Evolutionary conservation across 2,329 filamentous ascomycete genomes (phyloP).

Genomic region (Dichotomopilus funicola): DNA sequence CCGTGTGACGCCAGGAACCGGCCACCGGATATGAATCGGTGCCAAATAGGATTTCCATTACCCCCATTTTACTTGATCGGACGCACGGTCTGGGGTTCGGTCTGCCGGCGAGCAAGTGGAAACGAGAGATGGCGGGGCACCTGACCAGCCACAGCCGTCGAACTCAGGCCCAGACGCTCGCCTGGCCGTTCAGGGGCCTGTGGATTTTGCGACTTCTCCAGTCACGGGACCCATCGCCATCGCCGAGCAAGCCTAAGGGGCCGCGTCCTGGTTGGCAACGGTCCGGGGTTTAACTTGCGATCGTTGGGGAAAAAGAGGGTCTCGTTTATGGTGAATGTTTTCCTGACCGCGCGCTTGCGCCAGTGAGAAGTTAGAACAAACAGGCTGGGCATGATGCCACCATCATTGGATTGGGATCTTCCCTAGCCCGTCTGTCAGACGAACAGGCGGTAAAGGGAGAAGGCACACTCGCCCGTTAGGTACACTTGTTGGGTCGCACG

Average conservation of each 20-base stretch:
- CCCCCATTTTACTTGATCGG: conserved; percentile 27
- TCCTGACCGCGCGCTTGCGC: conserved; percentile 4
- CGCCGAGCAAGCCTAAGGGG: too few relatives aligned
- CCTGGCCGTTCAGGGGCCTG: not conserved
- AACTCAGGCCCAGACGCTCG: not conserved
- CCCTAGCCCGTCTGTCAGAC: conserved; percentile 1
- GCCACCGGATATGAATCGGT: conserved; percentile 1
- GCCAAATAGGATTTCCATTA: conserved; percentile 23
- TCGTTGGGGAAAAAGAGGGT: too few relatives aligned
- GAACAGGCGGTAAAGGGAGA: conserved; percentile 20
- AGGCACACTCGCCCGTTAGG: too few relatives aligned
- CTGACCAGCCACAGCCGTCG: conserved; percentile 14
- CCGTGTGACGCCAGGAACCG: conserved; percentile 21
- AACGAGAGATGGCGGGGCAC: conserved; percentile 22
- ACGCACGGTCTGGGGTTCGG: conserved; percentile 16
- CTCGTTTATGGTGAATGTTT: too few relatives aligned
- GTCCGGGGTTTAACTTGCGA: not conserved
- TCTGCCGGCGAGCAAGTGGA: conserved; percentile 24
- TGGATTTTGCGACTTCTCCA: conserved; percentile 21
- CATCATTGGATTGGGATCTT: conserved; percentile 9
- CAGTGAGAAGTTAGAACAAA: conserved; percentile 11
- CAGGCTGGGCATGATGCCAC: conserved; percentile 15
- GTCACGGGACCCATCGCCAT: conserved; percentile 20
- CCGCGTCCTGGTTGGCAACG: not conserved
- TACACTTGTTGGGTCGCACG: conserved; percentile 8